Percentiles rank a stretch among this genome's conserved stretches.
These are phyloP conservation scores for Boletus semigastroideus DNA, from an alignment of 1,284 basidiomycete genomes.

Conservation along the genomic window DNA sequence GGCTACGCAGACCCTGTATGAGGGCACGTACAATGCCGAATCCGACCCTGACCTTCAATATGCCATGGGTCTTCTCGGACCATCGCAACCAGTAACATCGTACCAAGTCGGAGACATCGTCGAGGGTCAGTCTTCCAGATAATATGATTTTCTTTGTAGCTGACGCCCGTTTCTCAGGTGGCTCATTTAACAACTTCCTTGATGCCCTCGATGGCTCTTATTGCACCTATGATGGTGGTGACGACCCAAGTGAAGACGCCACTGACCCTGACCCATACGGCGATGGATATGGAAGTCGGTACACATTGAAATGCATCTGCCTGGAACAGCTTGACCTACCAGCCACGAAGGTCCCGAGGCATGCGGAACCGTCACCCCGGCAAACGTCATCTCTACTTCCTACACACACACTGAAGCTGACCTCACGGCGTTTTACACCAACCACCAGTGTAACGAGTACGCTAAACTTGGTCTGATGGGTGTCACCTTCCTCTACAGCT, in stretches of 20 bases:
- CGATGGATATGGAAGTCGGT: slow-evolving; percentile 35
- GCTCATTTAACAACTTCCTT: slow-evolving; percentile 48
- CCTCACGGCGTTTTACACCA: slow-evolving; percentile 39
- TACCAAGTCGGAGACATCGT: slow-evolving; percentile 47
- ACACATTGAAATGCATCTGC: neutral
- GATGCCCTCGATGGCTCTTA: slow-evolving; percentile 49
- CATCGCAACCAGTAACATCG: slow-evolving; percentile 39
- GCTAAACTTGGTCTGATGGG: slow-evolving; percentile 47
- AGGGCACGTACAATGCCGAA: slow-evolving; percentile 46
- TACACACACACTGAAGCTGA: slow-evolving; percentile 43
- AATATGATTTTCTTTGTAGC: neutral
- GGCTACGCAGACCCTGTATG: slow-evolving; percentile 36
- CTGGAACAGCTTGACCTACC: neutral
- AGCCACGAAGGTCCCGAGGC: slow-evolving; percentile 28
- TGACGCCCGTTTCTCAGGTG: slow-evolving; percentile 30
- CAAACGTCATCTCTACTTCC: slow-evolving; percentile 46
- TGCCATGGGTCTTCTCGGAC: slow-evolving; percentile 43
- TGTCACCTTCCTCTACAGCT: slow-evolving; percentile 32
- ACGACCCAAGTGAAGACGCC: slow-evolving; percentile 40
- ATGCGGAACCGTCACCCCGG: slow-evolving; percentile 39
- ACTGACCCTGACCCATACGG: slow-evolving; percentile 43
- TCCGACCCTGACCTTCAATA: slow-evolving; percentile 53
- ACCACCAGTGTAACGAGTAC: slow-evolving; percentile 48
- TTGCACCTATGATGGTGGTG: slow-evolving; percentile 48
- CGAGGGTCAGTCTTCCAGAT: slow-evolving; percentile 31